phyloP scores from a whole-genome alignment of 495 filamentous ascomycete species.

The Beverwykella pulmonaria region DNA sequence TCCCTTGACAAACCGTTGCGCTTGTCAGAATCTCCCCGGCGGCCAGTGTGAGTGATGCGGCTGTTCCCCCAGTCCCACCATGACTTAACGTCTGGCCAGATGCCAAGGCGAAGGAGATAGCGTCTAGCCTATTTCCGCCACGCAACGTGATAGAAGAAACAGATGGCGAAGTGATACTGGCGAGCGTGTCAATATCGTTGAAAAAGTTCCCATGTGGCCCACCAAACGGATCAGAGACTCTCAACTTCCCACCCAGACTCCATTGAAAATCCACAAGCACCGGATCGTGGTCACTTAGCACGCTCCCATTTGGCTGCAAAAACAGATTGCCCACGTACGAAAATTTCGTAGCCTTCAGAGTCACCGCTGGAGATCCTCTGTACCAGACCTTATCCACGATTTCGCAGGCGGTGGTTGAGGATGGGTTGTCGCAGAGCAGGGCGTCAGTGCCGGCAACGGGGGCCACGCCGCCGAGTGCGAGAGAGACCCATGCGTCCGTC shows the following conservation, averaged over 20 bases:
- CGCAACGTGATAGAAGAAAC: constrained; percentile 51
- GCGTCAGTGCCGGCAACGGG: constrained; percentile 49
- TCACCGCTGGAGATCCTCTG: constrained; percentile 52
- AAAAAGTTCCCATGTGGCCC: constrained; percentile 60
- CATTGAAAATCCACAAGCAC: constrained; percentile 58
- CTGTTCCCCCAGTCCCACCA: constrained; percentile 57
- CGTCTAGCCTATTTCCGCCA: constrained; percentile 55
- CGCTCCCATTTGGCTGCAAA: constrained; percentile 53
- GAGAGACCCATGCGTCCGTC: constrained; percentile 58
- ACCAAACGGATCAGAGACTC: constrained; percentile 56
- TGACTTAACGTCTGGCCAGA: constrained; percentile 55
- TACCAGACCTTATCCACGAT: constrained; percentile 67
- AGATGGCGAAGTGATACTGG: constrained; percentile 44
- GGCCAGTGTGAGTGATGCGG: constrained; percentile 48
- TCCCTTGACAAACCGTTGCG: constrained; percentile 57
- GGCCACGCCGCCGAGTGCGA: constrained; percentile 50
- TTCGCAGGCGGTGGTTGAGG: constrained; percentile 56
- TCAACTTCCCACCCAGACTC: constrained; percentile 47
- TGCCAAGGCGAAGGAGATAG: constrained; percentile 52
- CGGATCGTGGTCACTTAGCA: constrained; percentile 66
- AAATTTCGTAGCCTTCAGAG: constrained; percentile 50
- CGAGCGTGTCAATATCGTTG: constrained; percentile 53
- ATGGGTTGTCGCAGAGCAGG: constrained; percentile 54
- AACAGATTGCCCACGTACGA: constrained; percentile 56
- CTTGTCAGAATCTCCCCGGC: constrained; percentile 54